phyloP scores from a whole-genome alignment of 768 basidiomycete species.

The Chiua virens region DNA sequence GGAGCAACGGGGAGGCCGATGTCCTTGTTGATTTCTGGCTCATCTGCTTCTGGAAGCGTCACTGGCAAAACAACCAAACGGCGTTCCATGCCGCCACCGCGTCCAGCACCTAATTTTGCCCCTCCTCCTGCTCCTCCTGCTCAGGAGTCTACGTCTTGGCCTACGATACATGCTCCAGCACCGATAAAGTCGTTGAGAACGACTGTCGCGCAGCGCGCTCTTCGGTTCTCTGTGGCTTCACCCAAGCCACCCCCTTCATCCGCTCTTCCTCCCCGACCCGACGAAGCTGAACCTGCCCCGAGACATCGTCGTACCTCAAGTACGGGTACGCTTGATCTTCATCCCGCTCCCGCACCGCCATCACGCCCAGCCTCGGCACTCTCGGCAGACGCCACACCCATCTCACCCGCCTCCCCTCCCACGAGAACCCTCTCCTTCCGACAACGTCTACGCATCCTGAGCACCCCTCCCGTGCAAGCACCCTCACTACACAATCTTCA shows the following conservation, averaged over 20 bases:
- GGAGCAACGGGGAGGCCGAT: conserved; percentile 16
- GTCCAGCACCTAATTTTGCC: conserved; percentile 69
- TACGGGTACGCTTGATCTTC: conserved; percentile 27
- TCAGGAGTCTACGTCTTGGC: conserved; percentile 11
- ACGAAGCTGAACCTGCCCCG: conserved; percentile 41
- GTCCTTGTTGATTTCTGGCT: conserved; percentile 19
- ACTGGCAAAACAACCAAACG: conserved; percentile 49
- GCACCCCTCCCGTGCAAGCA: conserved; percentile 47
- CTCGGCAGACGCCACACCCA: conserved; percentile 32
- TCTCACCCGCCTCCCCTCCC: conserved; percentile 26
- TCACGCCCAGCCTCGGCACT: conserved; percentile 35
- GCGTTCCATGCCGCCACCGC: conserved; percentile 68
- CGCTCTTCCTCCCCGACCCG: conserved; percentile 65
- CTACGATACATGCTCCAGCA: conserved; percentile 1
- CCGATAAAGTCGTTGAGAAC: conserved; percentile 48
- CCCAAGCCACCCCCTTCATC: conserved; percentile 65
- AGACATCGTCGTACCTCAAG: conserved; percentile 37
- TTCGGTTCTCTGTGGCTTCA: conserved; percentile 58
- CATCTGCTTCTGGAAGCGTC: conserved; percentile 11
- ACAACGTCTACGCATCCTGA: conserved; percentile 67
- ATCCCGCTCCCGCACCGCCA: conserved; percentile 49
- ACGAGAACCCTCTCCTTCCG: conserved; percentile 45
- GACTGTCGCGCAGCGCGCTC: conserved; percentile 54
- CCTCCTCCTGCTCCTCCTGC: conserved; percentile 63
- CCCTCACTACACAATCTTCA: conserved; percentile 27